A percentile compares a stretch with the other conserved stretches of the same genome.
Evolutionary conservation across 805 yeast genomes (phyloP).

Genomic region (Citeromyces matritensis): DNA sequence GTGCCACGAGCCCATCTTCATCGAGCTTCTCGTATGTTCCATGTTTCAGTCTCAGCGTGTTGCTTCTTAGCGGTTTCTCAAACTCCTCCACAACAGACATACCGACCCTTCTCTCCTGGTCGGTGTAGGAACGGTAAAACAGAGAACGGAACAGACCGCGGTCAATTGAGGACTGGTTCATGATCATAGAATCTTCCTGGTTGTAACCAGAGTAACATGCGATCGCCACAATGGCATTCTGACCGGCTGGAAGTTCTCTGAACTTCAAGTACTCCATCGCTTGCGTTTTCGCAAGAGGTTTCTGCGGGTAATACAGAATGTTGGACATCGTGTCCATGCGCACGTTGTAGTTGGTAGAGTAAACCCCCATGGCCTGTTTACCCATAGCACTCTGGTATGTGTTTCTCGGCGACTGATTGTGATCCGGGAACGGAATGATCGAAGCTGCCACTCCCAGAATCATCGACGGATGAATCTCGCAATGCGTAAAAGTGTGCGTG

Average conservation of each 20-base stretch:
- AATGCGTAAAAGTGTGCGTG: constrained; percentile 85
- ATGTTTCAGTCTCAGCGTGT: constrained; percentile 88
- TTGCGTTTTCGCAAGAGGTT: constrained; percentile 95
- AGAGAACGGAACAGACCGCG: constrained; percentile 91
- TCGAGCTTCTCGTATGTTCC: constrained; percentile 97
- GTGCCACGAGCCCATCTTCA: constrained; percentile 95
- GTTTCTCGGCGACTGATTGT: constrained; percentile 98
- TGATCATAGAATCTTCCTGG: constrained; percentile 99
- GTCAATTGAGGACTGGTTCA: constrained; percentile 97
- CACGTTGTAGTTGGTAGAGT: constrained; percentile 84
- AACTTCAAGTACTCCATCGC: constrained; percentile 96
- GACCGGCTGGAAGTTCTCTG: constrained; percentile 98
- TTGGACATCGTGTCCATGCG: constrained; percentile 99
- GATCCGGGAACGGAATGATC: constrained; percentile 98
- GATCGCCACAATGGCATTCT: constrained; percentile 96
- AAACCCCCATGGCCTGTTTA: constrained; percentile 99
- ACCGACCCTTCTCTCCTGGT: constrained; percentile 96
- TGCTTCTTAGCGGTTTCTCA: constrained; percentile 92
- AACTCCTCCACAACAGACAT: constrained; percentile 97
- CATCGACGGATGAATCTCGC: constrained; percentile 99
- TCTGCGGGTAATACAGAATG: constrained; percentile 92
- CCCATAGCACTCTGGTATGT: constrained; percentile 99
- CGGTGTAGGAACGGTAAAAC: constrained; percentile 96
- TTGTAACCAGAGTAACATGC: constrained; percentile 97
- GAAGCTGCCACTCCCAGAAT: constrained; percentile 97